Percentiles rank a stretch among this genome's conserved stretches.
Conservation (phyloP, 78 protist species). For the Mantamonas sphyraenae region DNA sequence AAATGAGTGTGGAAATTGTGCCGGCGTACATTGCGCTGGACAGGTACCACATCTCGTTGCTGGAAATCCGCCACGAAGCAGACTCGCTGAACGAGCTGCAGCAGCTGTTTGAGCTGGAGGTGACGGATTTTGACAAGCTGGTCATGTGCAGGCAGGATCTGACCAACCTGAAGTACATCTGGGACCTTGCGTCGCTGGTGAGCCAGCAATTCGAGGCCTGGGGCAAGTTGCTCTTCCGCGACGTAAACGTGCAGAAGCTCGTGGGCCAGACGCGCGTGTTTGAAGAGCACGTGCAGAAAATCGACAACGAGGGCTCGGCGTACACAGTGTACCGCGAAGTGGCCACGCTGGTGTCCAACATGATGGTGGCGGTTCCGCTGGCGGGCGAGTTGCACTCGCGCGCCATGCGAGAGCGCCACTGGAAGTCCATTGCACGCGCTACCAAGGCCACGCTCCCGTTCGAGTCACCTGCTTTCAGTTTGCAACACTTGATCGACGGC, state of each 20-base stretch:
- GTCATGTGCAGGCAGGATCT: conserved; percentile 12
- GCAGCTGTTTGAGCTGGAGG: conserved; percentile 30
- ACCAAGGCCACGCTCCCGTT: too few species aligned
- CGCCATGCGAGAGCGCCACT: conserved; percentile 80
- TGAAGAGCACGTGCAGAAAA: neutral
- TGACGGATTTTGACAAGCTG: neutral
- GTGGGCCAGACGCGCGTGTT: conserved; percentile 29
- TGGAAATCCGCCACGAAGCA: neutral
- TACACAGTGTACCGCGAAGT: conserved; percentile 47
- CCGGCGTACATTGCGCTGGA: conserved; percentile 32
- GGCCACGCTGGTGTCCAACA: conserved; percentile 30
- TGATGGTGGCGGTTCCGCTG: conserved; percentile 51
- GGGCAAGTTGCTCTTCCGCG: conserved; percentile 10
- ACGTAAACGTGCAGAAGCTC: conserved; percentile 46
- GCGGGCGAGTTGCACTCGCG: conserved; percentile 50
- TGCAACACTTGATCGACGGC: conserved; percentile 49
- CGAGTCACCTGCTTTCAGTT: too few species aligned
- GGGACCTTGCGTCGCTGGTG: conserved; percentile 42
- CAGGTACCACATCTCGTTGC: neutral
- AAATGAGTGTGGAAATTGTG: neutral
- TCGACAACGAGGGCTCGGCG: neutral
- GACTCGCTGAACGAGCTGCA: conserved; percentile 4
- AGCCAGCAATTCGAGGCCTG: conserved; percentile 17
- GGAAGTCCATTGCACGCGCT: conserved; percentile 59
- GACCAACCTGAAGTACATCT: conserved; percentile 22